Percentiles rank a stretch among this genome's conserved stretches.
These are phyloP conservation scores for Pelargonium cotyledonis DNA, from an alignment of 441 rosid species.

Conservation along the genomic window DNA sequence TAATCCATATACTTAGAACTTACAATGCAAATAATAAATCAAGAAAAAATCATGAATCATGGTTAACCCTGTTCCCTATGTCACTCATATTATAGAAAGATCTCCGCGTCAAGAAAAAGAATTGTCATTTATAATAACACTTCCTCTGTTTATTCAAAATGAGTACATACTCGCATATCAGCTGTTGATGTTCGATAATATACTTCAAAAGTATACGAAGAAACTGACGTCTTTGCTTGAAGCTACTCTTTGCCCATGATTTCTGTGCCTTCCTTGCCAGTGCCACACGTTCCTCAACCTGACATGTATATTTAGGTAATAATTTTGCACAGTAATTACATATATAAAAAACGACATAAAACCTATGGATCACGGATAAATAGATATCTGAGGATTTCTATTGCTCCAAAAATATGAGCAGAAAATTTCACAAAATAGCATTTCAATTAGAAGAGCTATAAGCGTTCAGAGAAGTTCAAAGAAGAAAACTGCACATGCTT, in stretches of 20 bases:
- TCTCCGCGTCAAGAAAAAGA: not conserved
- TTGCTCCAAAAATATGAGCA: not conserved
- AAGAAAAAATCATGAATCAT: not conserved
- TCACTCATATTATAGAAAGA: not conserved
- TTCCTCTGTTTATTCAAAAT: not conserved
- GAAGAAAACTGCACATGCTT: not conserved
- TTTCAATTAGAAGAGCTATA: slow-evolving; percentile 2
- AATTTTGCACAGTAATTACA: not conserved
- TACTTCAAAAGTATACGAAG: slow-evolving; percentile 86
- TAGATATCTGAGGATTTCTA: not conserved
- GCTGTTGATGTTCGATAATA: slow-evolving; percentile 86
- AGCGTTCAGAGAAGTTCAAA: not conserved
- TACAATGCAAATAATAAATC: not conserved
- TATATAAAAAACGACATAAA: not conserved
- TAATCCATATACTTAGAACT: not conserved
- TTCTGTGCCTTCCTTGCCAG: slow-evolving; percentile 93
- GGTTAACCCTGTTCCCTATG: not conserved
- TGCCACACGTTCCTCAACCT: slow-evolving; percentile 79
- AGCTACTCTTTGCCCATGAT: slow-evolving; percentile 85
- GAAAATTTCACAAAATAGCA: not conserved
- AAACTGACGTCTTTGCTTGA: slow-evolving; percentile 90
- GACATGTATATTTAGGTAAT: slow-evolving; percentile 17
- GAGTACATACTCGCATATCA: slow-evolving; percentile 89
- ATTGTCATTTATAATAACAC: too few species aligned
- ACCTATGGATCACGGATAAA: not conserved